These are phyloP conservation scores for Perilla frutescens DNA, from an alignment of 257 asterid genomes.

Conservation along the genomic window DNA sequence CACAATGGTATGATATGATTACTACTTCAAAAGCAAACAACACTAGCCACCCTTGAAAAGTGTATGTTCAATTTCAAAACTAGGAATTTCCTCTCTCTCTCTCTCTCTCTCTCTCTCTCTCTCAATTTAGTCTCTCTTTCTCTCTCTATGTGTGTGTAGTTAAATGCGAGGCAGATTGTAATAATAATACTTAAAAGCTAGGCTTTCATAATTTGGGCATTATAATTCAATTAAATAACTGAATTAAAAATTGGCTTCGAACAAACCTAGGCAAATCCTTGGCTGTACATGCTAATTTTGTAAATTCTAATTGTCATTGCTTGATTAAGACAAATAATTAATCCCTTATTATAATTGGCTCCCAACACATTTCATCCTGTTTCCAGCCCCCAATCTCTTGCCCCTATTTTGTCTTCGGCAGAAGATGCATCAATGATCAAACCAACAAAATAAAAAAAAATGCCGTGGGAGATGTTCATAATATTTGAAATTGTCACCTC, in stretches of 20 bases:
- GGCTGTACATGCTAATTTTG: background rate
- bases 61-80: background rate
- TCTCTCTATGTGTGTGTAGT: background rate
- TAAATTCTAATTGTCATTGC: background rate
- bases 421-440: background rate
- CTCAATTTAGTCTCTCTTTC: no score
- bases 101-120: no score
- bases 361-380: constrained; percentile 7
- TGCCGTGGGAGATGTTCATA: background rate
- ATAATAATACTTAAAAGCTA: background rate
- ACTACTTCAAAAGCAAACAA: background rate
- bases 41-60: background rate
- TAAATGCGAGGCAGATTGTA: constrained; percentile 20
- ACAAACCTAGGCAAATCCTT: background rate
- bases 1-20: background rate
- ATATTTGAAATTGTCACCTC: background rate
- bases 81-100: background rate
- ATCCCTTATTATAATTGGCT: background rate
- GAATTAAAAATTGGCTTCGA: background rate
- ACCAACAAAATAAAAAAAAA: background rate
- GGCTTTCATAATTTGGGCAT: background rate
- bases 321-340: constrained; percentile 22
- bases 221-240: background rate
- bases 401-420: constrained; percentile 33
- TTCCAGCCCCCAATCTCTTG: constrained; percentile 20